phyloP scores from a whole-genome alignment of 192 early-diverging fungal species.

The Coemansia sp. region DNA sequence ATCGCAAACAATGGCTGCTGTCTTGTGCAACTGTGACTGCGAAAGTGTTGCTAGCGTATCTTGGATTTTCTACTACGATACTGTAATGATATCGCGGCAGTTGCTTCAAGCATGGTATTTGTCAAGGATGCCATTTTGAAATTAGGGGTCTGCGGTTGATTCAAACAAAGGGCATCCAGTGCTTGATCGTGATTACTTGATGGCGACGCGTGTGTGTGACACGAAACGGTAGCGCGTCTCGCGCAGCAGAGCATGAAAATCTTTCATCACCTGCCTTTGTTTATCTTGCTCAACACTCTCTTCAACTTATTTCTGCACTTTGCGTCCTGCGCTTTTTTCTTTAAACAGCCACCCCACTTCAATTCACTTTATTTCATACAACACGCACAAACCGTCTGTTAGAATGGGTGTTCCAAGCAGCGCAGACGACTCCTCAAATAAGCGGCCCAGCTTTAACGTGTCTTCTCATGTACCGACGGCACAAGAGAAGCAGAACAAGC shows the following conservation, averaged over 20 bases:
- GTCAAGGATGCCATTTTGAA: background rate
- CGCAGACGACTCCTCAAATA: constrained; percentile 5
- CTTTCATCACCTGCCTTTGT: background rate
- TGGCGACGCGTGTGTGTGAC: constrained; percentile 1
- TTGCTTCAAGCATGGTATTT: background rate
- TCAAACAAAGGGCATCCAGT: too few species aligned
- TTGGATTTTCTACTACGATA: background rate
- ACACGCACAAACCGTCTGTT: background rate
- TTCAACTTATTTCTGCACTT: background rate
- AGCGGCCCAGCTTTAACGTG: constrained; percentile 20
- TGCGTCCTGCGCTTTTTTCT: background rate
- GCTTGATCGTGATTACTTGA: too few species aligned
- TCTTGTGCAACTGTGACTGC: background rate
- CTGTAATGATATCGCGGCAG: background rate
- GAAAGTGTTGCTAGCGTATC: background rate
- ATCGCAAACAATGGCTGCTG: too few species aligned
- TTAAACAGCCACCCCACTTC: background rate
- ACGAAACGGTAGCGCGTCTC: background rate
- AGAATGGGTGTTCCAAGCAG: constrained; percentile 2
- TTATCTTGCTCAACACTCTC: background rate
- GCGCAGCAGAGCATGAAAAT: background rate
- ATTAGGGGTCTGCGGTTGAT: background rate
- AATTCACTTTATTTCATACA: background rate
- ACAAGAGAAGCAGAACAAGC: constrained; percentile 31
- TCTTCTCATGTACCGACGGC: constrained; percentile 23